Conservation (phyloP, 1,284 basidiomycete species). For the Tylopilus orsonianus region DNA sequence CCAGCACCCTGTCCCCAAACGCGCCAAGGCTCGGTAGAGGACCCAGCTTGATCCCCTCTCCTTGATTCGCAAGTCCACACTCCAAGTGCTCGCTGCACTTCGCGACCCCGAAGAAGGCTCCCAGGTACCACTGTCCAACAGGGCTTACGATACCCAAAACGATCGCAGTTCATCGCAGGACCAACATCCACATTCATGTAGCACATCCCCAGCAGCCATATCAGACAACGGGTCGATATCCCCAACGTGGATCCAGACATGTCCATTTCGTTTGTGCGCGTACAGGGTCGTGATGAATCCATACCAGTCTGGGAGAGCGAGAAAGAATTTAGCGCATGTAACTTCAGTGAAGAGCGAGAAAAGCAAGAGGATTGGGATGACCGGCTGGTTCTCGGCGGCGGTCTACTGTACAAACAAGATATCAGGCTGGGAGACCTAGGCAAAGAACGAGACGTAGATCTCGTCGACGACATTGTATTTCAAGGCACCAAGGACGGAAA, state of each 20-base stretch:
- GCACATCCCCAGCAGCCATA: conserved; percentile 45
- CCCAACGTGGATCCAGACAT: conserved; percentile 50
- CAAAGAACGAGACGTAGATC: conserved; percentile 58
- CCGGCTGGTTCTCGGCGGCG: conserved; percentile 68
- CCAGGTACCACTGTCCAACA: conserved; percentile 65
- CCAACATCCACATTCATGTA: conserved; percentile 41
- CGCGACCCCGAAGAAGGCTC: conserved; percentile 68
- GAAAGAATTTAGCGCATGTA: conserved; percentile 43
- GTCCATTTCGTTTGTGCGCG: conserved; percentile 66
- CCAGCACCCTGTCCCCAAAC: conserved; percentile 39
- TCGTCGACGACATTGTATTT: conserved; percentile 74
- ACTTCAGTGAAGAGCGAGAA: conserved; percentile 44
- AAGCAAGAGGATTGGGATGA: conserved; percentile 77
- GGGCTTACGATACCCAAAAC: conserved; percentile 73
- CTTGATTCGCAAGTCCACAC: conserved; percentile 66
- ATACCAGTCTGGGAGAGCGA: conserved; percentile 80
- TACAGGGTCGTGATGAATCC: conserved; percentile 60
- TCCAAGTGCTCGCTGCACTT: conserved; percentile 74
- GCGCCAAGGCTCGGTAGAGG: conserved; percentile 26
- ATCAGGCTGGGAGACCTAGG: conserved; percentile 52
- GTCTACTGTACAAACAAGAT: conserved; percentile 77
- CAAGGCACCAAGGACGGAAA: conserved; percentile 49
- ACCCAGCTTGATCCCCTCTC: conserved; percentile 59
- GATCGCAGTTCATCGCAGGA: conserved; percentile 51
- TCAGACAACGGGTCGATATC: conserved; percentile 43